These are phyloP conservation scores for Globisporangium middletonii DNA, from an alignment of 352 stramenopile genomes.

Conservation along the genomic window DNA sequence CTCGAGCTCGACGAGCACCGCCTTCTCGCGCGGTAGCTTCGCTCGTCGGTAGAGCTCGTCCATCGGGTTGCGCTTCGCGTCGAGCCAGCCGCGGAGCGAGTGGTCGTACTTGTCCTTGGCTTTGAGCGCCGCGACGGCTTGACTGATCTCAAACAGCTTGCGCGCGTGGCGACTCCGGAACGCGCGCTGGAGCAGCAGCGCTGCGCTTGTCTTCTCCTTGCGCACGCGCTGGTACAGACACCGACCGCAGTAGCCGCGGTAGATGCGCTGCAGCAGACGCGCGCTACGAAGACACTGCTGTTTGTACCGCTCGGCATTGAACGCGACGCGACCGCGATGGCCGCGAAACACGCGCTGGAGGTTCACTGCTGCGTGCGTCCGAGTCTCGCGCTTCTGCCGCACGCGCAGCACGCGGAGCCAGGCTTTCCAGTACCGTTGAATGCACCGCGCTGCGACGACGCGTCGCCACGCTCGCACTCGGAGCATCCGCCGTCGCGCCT, in stretches of 20 bases:
- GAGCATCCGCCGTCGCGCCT: constrained; percentile 33
- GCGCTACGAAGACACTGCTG: constrained; percentile 23
- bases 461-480: constrained; percentile 35
- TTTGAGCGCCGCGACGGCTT: constrained; percentile 40
- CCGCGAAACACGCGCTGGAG: constrained; percentile 51
- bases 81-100: constrained; percentile 40
- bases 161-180: constrained; percentile 36
- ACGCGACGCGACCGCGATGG: constrained; percentile 21
- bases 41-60: constrained; percentile 56
- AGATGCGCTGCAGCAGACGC: constrained; percentile 36
- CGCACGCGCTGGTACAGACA: constrained; percentile 17
- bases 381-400: constrained; percentile 25
- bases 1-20: constrained; percentile 32
- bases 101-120: constrained; percentile 52
- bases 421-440: constrained; percentile 44
- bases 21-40: constrained; percentile 37
- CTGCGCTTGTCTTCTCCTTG: constrained; percentile 27
- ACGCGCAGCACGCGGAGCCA: constrained; percentile 38
- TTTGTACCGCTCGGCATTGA: constrained; percentile 21
- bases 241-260: constrained; percentile 30
- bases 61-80: constrained; percentile 57
- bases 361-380: constrained; percentile 25
- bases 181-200: constrained; percentile 36
- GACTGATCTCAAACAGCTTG: constrained; percentile 52
- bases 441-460: constrained; percentile 32